Percentiles rank a stretch among this genome's conserved stretches.
These are phyloP conservation scores for Grosmannia penicillata DNA, from an alignment of 2,329 filamentous ascomycete genomes.

Conservation along the genomic window DNA sequence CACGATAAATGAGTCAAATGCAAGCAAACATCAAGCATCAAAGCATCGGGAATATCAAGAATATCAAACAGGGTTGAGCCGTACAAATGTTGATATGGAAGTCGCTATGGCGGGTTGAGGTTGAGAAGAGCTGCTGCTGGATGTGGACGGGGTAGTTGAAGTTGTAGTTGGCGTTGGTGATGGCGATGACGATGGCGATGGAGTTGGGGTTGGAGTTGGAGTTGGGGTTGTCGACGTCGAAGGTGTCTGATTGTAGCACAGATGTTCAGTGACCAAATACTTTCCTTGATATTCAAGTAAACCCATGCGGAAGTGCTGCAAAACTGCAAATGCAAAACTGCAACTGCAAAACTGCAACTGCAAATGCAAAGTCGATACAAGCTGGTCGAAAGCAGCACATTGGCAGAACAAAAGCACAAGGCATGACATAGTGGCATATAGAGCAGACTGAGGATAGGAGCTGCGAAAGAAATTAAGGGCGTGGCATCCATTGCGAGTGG, in stretches of 20 bases:
- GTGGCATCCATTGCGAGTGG: background rate
- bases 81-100: too few species aligned
- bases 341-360: too few species aligned
- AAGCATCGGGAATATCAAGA: too few species aligned
- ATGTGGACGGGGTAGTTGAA: background rate
- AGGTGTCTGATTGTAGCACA: background rate
- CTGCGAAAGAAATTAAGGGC: background rate
- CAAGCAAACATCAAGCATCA: too few species aligned
- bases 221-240: background rate
- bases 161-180: background rate
- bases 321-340: too few species aligned
- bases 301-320: too few species aligned
- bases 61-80: too few species aligned
- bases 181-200: background rate
- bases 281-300: background rate
- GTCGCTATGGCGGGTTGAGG: too few species aligned
- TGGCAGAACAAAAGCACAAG: background rate
- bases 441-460: conserved; percentile 1
- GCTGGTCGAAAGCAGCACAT: too few species aligned
- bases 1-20: background rate
- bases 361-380: too few species aligned
- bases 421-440: background rate
- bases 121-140: background rate
- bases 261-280: conserved; percentile 1
- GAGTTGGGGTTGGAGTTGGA: background rate